Percentiles rank a stretch among this genome's conserved stretches.
Conservation (phyloP, 495 filamentous ascomycete genomes). For the Hypoxylon rickii region DNA sequence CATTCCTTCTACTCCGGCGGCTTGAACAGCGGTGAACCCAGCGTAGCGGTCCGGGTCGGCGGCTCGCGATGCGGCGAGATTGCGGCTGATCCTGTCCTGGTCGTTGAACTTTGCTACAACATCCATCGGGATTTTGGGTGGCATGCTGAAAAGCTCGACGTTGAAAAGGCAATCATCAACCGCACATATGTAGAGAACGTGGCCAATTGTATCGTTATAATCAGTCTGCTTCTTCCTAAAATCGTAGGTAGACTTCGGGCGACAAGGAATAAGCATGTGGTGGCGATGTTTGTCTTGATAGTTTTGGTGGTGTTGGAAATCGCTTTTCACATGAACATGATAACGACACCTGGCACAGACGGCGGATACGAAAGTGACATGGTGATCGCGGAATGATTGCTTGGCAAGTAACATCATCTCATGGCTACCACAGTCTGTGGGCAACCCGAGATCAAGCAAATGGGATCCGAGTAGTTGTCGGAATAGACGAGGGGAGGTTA, state of each 20-base stretch:
- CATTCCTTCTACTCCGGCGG: conserved; percentile 57
- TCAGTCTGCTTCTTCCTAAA: background rate
- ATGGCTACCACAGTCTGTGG: conserved; percentile 21
- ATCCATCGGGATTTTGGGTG: conserved; percentile 39
- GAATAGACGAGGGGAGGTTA: conserved; percentile 31
- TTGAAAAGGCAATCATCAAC: conserved; percentile 57
- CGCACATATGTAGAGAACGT: conserved; percentile 62
- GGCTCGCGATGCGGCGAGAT: conserved; percentile 57
- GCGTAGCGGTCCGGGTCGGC: conserved; percentile 64
- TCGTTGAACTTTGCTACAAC: conserved; percentile 61
- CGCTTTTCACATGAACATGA: conserved; percentile 32
- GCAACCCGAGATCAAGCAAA: conserved; percentile 9
- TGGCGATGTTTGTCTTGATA: conserved; percentile 23
- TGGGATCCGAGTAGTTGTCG: conserved; percentile 27
- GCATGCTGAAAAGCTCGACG: conserved; percentile 59
- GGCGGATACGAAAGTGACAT: conserved; percentile 22
- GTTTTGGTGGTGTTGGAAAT: conserved; percentile 3
- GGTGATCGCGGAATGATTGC: conserved; percentile 14
- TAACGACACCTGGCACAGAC: conserved; percentile 28
- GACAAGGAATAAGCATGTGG: conserved; percentile 34
- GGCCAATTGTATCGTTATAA: conserved; percentile 17
- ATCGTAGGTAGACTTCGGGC: conserved; percentile 1
- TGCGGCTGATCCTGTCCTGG: conserved; percentile 52
- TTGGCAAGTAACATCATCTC: conserved; percentile 29
- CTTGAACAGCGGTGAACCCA: conserved; percentile 52